A percentile compares a stretch with the other conserved stretches of the same genome.
Evolutionary conservation across 192 early-diverging fungal species (phyloP).

Genomic region (Backusella macrospora): DNA sequence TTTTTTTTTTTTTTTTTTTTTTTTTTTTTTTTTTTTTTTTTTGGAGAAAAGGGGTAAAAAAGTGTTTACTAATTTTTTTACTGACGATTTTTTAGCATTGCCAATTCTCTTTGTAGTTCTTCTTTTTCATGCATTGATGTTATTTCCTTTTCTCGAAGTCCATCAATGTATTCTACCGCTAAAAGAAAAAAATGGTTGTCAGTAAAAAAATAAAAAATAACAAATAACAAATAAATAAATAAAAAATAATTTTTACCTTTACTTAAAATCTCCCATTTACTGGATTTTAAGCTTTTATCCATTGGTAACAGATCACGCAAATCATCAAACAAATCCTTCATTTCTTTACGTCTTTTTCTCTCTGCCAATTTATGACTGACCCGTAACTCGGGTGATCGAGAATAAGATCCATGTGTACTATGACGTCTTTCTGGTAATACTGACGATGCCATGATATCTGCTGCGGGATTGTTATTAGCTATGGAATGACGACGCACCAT

Average conservation of each 20-base stretch:
- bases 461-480: not conserved
- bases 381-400: conserved; percentile 75
- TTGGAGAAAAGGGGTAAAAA: not conserved
- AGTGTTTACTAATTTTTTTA: conserved; percentile 7
- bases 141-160: conserved; percentile 47
- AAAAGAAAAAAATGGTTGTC: not conserved
- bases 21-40: too few relatives aligned
- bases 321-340: conserved; percentile 91
- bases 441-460: not conserved
- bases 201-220: conserved; percentile 15
- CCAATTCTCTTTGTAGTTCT: conserved; percentile 46
- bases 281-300: conserved; percentile 77
- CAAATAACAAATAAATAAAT: conserved; percentile 18
- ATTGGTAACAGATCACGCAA: conserved; percentile 77
- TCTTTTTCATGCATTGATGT: conserved; percentile 46
- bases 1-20: too few relatives aligned
- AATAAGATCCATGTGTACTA: conserved; percentile 57
- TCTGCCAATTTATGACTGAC: conserved; percentile 90
- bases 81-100: conserved; percentile 27
- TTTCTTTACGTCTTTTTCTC: conserved; percentile 83
- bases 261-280: conserved; percentile 89
- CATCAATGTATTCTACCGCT: conserved; percentile 56
- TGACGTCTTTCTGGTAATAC: conserved; percentile 3
- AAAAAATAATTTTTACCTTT: conserved; percentile 63
- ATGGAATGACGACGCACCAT: conserved; percentile 35